phyloP scores from a whole-genome alignment of 176 grass and related monocot species.

The Elymus sibiricus region DNA sequence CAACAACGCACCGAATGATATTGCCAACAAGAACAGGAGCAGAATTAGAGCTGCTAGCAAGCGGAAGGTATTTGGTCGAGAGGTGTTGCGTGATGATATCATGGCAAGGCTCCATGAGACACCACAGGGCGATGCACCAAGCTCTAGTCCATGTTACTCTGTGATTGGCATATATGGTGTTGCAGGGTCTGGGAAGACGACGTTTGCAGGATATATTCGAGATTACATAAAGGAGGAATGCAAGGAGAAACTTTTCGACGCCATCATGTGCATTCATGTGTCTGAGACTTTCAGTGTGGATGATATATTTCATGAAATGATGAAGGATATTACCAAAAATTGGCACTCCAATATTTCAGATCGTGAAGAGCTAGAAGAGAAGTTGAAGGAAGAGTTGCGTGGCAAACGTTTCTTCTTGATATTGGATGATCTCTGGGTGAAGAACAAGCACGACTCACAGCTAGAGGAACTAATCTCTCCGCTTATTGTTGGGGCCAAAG shows the following conservation, averaged over 20 bases:
- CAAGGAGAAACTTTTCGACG: neutral
- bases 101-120: too few species aligned
- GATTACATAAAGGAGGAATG: too few species aligned
- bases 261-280: neutral
- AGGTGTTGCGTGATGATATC: neutral
- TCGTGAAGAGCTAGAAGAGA: rapidly evolving
- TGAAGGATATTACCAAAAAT: neutral
- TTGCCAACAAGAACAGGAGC: neutral
- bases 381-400: neutral
- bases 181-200: too few species aligned
- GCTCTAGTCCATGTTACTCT: neutral
- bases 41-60: neutral
- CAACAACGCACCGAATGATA: neutral
- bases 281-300: too few species aligned
- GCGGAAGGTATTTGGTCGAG: neutral
- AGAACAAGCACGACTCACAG: too few species aligned
- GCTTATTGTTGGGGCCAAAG: too few species aligned
- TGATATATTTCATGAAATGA: neutral
- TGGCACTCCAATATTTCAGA: neutral
- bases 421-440: too few species aligned
- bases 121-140: neutral
- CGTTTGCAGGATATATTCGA: too few species aligned
- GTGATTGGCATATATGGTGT: neutral
- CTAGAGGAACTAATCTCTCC: too few species aligned
- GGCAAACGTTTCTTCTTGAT: too few species aligned